A percentile compares a stretch with the other conserved stretches of the same genome.
phyloP scores from a whole-genome alignment of 768 basidiomycete species.

The Leccinum fibrillosum region DNA sequence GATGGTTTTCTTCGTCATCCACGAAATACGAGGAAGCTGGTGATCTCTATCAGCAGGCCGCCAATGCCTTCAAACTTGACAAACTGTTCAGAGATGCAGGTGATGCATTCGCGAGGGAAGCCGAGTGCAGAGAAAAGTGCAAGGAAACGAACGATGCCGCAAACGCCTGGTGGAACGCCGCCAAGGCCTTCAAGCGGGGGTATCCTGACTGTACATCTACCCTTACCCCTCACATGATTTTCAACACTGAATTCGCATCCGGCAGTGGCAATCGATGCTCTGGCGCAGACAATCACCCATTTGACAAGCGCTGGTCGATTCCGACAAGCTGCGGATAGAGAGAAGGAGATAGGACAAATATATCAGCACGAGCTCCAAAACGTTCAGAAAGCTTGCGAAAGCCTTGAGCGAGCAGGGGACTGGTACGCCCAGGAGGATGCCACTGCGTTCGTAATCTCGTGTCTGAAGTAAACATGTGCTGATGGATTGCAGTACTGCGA shows the following conservation, averaged over 20 bases:
- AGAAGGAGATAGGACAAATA: constrained; percentile 96
- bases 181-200: constrained; percentile 92
- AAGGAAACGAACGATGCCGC: constrained; percentile 93
- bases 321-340: constrained; percentile 95
- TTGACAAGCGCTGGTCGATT: constrained; percentile 86
- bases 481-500: constrained; percentile 70
- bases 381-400: constrained; percentile 83
- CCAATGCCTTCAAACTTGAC: constrained; percentile 90
- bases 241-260: constrained; percentile 8
- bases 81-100: constrained; percentile 91
- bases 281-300: constrained; percentile 80
- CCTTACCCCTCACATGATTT: not conserved
- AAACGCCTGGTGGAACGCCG: constrained; percentile 98
- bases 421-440: constrained; percentile 99
- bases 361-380: constrained; percentile 82
- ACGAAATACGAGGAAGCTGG: constrained; percentile 94
- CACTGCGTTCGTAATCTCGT: constrained; percentile 64
- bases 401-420: constrained; percentile 87
- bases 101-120: constrained; percentile 88
- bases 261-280: constrained; percentile 84
- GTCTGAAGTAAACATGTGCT: not conserved
- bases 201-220: constrained; percentile 71
- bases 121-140: constrained; percentile 87
- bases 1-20: constrained; percentile 85
- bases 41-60: constrained; percentile 92